A percentile compares a stretch with the other conserved stretches of the same genome.
Evolutionary conservation across 805 yeast genomes (phyloP).

Genomic region (Candida multigemmis): DNA sequence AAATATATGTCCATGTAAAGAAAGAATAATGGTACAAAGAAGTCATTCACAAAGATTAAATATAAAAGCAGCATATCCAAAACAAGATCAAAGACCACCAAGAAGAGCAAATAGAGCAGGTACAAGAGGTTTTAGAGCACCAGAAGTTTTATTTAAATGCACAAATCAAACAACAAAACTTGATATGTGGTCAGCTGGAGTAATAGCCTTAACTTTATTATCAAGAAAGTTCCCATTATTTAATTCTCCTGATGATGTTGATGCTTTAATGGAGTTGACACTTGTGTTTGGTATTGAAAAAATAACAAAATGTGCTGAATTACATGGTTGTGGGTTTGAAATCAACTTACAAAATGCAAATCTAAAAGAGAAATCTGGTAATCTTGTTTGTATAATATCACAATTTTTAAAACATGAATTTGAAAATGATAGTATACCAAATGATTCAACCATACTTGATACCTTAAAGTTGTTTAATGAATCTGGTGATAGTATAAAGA

Average conservation of each 20-base stretch:
- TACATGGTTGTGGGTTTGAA: constrained; percentile 87
- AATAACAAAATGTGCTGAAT: constrained; percentile 66
- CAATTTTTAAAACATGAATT: constrained; percentile 30
- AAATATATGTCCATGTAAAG: constrained; percentile 48
- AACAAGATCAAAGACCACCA: constrained; percentile 80
- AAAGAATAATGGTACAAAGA: constrained; percentile 4
- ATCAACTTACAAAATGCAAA: constrained; percentile 15
- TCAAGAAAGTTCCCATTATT: constrained; percentile 85
- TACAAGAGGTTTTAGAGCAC: constrained; percentile 91
- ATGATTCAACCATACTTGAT: constrained; percentile 65
- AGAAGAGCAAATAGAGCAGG: constrained; percentile 96
- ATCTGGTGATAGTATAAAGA: constrained; percentile 22
- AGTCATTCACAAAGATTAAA: constrained; percentile 14
- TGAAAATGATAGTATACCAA: constrained; percentile 54
- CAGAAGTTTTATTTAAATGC: constrained; percentile 85
- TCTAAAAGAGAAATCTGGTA: constrained; percentile 15
- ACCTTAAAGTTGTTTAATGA: constrained; percentile 42
- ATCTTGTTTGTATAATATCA: constrained; percentile 19
- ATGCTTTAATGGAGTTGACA: constrained; percentile 80
- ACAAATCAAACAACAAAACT: constrained; percentile 72
- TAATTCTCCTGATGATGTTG: constrained; percentile 88
- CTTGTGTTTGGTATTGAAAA: constrained; percentile 68
- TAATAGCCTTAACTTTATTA: constrained; percentile 70
- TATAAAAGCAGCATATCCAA: constrained; percentile 56
- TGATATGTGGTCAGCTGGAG: constrained; percentile 92